Conservation (phyloP, 306 rosid genomes). For the Malus domestica region DNA sequence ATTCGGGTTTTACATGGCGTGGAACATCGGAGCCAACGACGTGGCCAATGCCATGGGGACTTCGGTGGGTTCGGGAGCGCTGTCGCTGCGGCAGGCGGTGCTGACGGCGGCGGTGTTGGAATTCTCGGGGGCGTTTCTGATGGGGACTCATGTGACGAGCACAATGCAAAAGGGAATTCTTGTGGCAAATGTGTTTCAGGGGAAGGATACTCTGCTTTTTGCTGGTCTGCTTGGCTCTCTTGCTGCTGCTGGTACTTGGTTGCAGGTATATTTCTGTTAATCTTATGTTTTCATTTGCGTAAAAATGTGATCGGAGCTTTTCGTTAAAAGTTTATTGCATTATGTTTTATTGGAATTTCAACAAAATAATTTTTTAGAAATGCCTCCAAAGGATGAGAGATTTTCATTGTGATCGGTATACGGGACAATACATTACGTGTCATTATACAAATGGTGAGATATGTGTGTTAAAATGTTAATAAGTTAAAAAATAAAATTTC, state of each 20-base stretch:
- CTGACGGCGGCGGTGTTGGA: slow-evolving; percentile 79
- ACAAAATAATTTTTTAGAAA: too few species aligned
- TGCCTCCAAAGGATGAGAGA: too few species aligned
- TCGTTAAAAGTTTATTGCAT: too few species aligned
- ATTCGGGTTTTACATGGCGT: slow-evolving; percentile 97
- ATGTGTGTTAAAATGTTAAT: too few species aligned
- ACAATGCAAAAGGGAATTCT: slow-evolving; percentile 97
- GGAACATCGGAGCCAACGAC: slow-evolving; percentile 98
- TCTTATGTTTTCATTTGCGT: not conserved
- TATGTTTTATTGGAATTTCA: not conserved
- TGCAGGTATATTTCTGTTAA: slow-evolving; percentile 49
- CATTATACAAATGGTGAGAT: too few species aligned
- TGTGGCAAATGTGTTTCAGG: slow-evolving; percentile 67
- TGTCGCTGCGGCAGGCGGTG: slow-evolving; percentile 81
- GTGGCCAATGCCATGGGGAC: slow-evolving; percentile 99
- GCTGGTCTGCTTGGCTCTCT: slow-evolving; percentile 89
- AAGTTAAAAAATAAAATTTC: too few species aligned
- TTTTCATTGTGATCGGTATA: too few species aligned
- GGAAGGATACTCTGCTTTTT: slow-evolving; percentile 60
- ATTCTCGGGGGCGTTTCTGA: slow-evolving; percentile 75
- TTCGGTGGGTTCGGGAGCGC: slow-evolving; percentile 91
- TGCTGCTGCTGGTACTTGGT: slow-evolving; percentile 99
- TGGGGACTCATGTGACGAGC: slow-evolving; percentile 87
- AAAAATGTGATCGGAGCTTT: too few species aligned
- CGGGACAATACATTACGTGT: rapidly evolving